phyloP scores from a whole-genome alignment of 2,329 filamentous ascomycete species.

The Phialophora tarda region DNA sequence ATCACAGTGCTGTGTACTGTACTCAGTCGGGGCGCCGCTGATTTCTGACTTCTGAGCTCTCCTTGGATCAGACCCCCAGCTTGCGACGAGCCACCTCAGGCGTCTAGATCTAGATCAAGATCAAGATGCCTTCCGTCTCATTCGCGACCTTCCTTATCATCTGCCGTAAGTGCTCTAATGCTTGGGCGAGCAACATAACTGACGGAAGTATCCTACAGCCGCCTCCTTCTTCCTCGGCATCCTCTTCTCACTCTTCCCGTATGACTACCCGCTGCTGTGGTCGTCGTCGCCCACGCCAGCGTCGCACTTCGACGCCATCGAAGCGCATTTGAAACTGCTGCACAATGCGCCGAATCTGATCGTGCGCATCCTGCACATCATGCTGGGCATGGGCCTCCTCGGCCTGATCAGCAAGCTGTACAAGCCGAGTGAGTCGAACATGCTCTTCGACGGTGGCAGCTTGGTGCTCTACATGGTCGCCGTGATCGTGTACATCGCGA shows the following conservation, averaged over 20 bases:
- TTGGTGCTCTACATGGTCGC: slow-evolving; percentile 80
- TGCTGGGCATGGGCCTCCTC: slow-evolving; percentile 82
- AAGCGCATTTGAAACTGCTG: slow-evolving; percentile 87
- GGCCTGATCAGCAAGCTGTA: slow-evolving; percentile 96
- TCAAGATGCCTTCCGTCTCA: slow-evolving; percentile 46
- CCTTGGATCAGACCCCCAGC: background rate
- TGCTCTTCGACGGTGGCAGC: slow-evolving; percentile 84
- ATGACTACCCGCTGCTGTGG: slow-evolving; percentile 65
- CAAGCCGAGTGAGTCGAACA: slow-evolving; percentile 89
- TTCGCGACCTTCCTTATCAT: slow-evolving; percentile 94
- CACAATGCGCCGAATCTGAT: slow-evolving; percentile 92
- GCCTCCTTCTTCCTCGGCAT: slow-evolving; percentile 98
- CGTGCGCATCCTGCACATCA: slow-evolving; percentile 89
- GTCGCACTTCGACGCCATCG: slow-evolving; percentile 82
- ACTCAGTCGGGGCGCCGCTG: background rate
- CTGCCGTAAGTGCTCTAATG: slow-evolving; percentile 32
- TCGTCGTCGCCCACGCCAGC: slow-evolving; percentile 49
- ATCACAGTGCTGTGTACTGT: background rate
- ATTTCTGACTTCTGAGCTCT: background rate
- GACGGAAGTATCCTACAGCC: slow-evolving; percentile 55
- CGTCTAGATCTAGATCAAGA: background rate
- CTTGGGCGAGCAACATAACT: slow-evolving; percentile 21
- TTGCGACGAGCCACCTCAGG: background rate
- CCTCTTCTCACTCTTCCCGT: slow-evolving; percentile 94
- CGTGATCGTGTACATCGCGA: slow-evolving; percentile 89